These are phyloP conservation scores for Panus rudis DNA, from an alignment of 768 basidiomycete species.

Conservation along the genomic window DNA sequence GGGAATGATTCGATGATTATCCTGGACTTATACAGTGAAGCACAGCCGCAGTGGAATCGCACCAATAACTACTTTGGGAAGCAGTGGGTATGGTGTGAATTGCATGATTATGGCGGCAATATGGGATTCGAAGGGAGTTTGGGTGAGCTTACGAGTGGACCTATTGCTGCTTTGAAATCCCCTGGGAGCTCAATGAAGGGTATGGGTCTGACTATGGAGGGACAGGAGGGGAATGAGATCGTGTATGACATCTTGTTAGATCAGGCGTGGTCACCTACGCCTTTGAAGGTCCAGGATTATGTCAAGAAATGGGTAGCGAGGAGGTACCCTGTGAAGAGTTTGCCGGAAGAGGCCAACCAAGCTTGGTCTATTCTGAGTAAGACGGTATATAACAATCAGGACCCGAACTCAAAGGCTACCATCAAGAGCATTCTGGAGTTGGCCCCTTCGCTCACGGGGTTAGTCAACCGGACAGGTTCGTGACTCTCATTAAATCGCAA, in stretches of 20 bases:
- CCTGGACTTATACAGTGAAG: slow-evolving; percentile 34
- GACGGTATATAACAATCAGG: slow-evolving; percentile 33
- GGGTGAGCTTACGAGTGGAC: slow-evolving; percentile 26
- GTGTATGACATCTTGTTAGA: slow-evolving; percentile 35
- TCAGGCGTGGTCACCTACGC: slow-evolving; percentile 32
- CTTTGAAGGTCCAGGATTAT: slow-evolving; percentile 26
- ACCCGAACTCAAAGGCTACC: slow-evolving; percentile 25
- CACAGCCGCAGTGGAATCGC: slow-evolving; percentile 35
- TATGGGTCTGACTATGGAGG: slow-evolving; percentile 33
- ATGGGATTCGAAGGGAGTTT: slow-evolving; percentile 30
- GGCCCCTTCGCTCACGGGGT: slow-evolving; percentile 26
- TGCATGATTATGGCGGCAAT: slow-evolving; percentile 33
- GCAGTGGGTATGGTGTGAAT: slow-evolving; percentile 35
- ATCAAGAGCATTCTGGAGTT: slow-evolving; percentile 34
- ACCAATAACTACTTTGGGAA: slow-evolving; percentile 33
- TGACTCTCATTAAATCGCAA: neutral
- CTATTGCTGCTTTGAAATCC: slow-evolving; percentile 24
- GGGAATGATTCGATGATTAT: slow-evolving; percentile 33
- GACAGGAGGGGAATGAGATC: slow-evolving; percentile 37
- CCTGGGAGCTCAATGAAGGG: slow-evolving; percentile 30
- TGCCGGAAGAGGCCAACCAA: slow-evolving; percentile 20
- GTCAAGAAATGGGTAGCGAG: slow-evolving; percentile 29
- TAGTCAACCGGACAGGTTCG: slow-evolving; percentile 24
- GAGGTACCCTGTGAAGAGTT: slow-evolving; percentile 24
- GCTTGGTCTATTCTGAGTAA: slow-evolving; percentile 32